Conservation (phyloP, 2,329 filamentous ascomycete genomes). For the Seiridium unicorne region DNA sequence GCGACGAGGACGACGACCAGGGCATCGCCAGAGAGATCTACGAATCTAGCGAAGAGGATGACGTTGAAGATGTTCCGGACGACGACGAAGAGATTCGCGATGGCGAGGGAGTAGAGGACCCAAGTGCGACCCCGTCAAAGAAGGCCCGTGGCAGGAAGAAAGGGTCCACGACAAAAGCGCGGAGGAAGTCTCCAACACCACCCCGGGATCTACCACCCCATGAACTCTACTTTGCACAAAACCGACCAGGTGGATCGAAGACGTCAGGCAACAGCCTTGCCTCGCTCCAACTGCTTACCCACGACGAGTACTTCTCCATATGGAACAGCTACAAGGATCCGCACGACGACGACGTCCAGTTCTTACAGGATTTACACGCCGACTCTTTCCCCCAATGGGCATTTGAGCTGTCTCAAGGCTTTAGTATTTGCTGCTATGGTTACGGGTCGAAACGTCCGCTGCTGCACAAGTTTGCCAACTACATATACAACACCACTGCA, state of each 20-base stretch:
- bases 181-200: conserved; percentile 72
- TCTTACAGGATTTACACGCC: conserved; percentile 72
- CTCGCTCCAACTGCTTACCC: conserved; percentile 73
- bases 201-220: conserved; percentile 81
- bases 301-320: conserved; percentile 85
- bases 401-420: conserved; percentile 84
- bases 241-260: conserved; percentile 75
- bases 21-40: conserved; percentile 60
- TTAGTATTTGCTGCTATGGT: conserved; percentile 88
- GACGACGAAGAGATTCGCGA: conserved; percentile 16
- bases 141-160: conserved; percentile 50
- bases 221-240: conserved; percentile 92
- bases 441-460: conserved; percentile 85
- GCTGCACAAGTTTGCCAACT: conserved; percentile 71
- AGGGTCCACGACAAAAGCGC: conserved; percentile 22
- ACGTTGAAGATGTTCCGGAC: conserved; percentile 23
- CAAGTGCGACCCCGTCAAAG: conserved; percentile 40
- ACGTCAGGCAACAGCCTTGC: conserved; percentile 85
- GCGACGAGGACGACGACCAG: conserved; percentile 70
- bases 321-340: conserved; percentile 64
- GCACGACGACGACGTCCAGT: conserved; percentile 68
- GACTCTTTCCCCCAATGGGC: conserved; percentile 88
- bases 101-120: background rate
- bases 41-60: conserved; percentile 23
- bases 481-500: conserved; percentile 52